A percentile compares a stretch with the other conserved stretches of the same genome.
Conservation (phyloP, 305 asterid genomes). For the Andrographis paniculata region DNA sequence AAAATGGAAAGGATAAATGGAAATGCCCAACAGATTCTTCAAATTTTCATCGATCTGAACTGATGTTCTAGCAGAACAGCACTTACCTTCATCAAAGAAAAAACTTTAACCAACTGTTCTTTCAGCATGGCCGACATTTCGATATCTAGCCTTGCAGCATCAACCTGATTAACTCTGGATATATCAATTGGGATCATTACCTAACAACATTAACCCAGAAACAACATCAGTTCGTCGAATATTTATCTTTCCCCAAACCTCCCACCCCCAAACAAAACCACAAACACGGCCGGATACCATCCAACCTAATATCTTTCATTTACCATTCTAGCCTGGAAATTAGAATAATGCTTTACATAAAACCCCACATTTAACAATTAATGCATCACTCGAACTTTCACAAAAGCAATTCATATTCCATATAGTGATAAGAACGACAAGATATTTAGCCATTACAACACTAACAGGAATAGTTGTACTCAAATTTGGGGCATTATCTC, state of each 20-base stretch:
- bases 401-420: too few species aligned
- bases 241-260: background rate
- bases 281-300: too few species aligned
- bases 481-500: too few species aligned
- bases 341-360: too few species aligned
- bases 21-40: conserved; percentile 24
- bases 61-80: conserved; percentile 17
- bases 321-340: too few species aligned
- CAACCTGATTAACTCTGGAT: conserved; percentile 87
- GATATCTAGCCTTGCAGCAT: conserved; percentile 85
- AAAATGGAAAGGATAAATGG: conserved; percentile 32
- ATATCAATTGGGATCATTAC: conserved; percentile 55
- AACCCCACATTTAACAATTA: too few species aligned
- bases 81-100: conserved; percentile 78
- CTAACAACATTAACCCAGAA: conserved; percentile 29
- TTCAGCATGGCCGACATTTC: conserved; percentile 91
- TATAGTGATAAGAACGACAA: too few species aligned
- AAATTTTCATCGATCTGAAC: conserved; percentile 12
- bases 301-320: too few species aligned
- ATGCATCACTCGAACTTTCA: too few species aligned
- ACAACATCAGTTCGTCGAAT: background rate
- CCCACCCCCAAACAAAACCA: background rate
- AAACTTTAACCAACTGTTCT: conserved; percentile 77
- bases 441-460: too few species aligned
- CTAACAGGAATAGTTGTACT: too few species aligned